Percentiles rank a stretch among this genome's conserved stretches.
These are phyloP conservation scores for Taphrina betulina DNA, from an alignment of 1,139 yeast genomes.

Conservation along the genomic window DNA sequence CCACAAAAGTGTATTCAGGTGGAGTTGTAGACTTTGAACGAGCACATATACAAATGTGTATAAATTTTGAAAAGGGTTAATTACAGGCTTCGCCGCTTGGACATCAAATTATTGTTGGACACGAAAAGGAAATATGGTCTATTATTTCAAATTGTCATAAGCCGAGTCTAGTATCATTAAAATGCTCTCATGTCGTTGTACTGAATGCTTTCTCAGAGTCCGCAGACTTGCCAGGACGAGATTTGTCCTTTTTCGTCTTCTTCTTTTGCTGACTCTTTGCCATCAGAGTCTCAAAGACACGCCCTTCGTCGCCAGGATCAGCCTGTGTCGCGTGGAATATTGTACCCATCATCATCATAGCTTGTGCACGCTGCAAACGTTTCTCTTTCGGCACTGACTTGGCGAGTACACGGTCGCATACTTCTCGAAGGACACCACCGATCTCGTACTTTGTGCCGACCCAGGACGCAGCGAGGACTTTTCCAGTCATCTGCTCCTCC, in stretches of 20 bases:
- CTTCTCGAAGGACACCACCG: slow-evolving; percentile 81
- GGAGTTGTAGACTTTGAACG: too few relatives aligned
- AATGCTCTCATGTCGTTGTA: too few relatives aligned
- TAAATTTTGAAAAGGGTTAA: too few relatives aligned
- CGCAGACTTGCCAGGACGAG: too few relatives aligned
- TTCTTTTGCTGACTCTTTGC: slow-evolving; percentile 88
- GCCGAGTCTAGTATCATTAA: too few relatives aligned
- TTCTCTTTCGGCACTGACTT: slow-evolving; percentile 58
- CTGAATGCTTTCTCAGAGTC: too few relatives aligned
- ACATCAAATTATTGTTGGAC: too few relatives aligned
- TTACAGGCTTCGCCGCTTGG: too few relatives aligned
- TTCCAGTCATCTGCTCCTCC: slow-evolving; percentile 66
- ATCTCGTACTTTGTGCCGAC: slow-evolving; percentile 88
- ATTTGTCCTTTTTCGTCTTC: slow-evolving; percentile 46
- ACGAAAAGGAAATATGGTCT: too few relatives aligned
- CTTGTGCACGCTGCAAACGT: slow-evolving; percentile 76
- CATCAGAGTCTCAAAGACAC: slow-evolving; percentile 84
- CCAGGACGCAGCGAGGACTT: slow-evolving; percentile 95
- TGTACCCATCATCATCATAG: slow-evolving; percentile 68
- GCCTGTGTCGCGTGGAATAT: slow-evolving; percentile 65
- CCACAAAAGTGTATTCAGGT: too few relatives aligned
- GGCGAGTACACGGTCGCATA: slow-evolving; percentile 75
- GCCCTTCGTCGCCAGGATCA: slow-evolving; percentile 87
- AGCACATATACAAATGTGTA: too few relatives aligned
- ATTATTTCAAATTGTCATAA: too few relatives aligned